phyloP scores from a whole-genome alignment of 306 rosid genomes.

The barrel medic (Medicago truncatula) region DNA sequence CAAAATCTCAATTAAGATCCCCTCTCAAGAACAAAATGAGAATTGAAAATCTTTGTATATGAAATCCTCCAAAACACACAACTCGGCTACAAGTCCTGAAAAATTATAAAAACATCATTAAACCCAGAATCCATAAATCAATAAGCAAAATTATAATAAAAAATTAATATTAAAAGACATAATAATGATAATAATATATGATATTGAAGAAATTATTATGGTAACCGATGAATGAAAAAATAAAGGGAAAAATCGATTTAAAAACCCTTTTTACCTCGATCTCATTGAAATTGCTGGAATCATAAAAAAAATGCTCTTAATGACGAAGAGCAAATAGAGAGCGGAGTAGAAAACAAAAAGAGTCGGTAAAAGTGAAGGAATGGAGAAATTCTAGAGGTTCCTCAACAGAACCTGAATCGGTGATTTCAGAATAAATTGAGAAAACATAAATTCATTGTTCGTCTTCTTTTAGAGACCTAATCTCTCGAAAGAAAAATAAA shows the following conservation, averaged over 20 bases:
- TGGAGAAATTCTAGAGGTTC: conserved; percentile 53
- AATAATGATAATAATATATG: too few species aligned
- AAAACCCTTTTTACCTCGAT: conserved; percentile 57
- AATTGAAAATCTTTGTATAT: conserved; percentile 56
- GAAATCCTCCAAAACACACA: conserved; percentile 67
- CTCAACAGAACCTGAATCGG: conserved; percentile 68
- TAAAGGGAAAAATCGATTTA: not conserved
- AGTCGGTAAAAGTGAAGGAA: not conserved
- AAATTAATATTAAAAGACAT: not conserved
- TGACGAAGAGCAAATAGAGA: conserved; percentile 53
- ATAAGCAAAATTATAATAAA: not conserved
- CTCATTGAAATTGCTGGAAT: conserved; percentile 72
- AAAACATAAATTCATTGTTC: conserved; percentile 79
- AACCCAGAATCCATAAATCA: not conserved
- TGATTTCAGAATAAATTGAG: conserved; percentile 61
- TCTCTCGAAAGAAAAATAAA: too few species aligned
- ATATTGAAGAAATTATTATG: too few species aligned
- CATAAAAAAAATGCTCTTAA: conserved; percentile 46
- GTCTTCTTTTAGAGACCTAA: conserved; percentile 12
- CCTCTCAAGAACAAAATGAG: conserved; percentile 74
- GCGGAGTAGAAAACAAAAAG: not conserved
- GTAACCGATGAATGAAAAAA: not conserved
- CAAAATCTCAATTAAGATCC: conserved; percentile 44
- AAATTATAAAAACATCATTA: not conserved
- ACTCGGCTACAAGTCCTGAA: conserved; percentile 82